A percentile compares a stretch with the other conserved stretches of the same genome.
These are phyloP conservation scores for Fusarium pseudoanthophilum DNA, from an alignment of 2,329 filamentous ascomycete genomes.

Conservation along the genomic window DNA sequence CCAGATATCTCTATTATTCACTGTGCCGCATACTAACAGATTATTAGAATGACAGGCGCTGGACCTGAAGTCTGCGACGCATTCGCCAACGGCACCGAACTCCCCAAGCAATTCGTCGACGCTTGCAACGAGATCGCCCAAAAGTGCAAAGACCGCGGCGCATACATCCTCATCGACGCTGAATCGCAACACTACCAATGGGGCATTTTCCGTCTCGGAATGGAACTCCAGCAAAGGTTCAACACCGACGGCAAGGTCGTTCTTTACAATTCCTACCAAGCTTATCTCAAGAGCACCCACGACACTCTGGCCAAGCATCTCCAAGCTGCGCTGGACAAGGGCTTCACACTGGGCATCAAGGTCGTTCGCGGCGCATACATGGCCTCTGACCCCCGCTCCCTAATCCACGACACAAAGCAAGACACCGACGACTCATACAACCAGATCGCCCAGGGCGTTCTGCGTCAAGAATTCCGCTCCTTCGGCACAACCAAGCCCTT, in stretches of 20 bases:
- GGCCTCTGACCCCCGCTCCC: conserved; percentile 56
- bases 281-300: conserved; percentile 62
- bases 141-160: conserved; percentile 51
- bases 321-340: conserved; percentile 54
- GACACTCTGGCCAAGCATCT: conserved; percentile 58
- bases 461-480: conserved; percentile 53
- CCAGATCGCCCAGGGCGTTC: conserved; percentile 57
- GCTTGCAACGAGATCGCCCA: conserved; percentile 55
- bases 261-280: conserved; percentile 66
- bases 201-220: conserved; percentile 49
- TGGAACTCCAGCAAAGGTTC: conserved; percentile 52
- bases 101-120: conserved; percentile 55
- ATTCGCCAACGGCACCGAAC: conserved; percentile 48
- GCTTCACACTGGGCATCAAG: conserved; percentile 66
- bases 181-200: conserved; percentile 58
- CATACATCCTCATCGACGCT: conserved; percentile 58
- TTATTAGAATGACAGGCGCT: conserved; percentile 54
- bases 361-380: conserved; percentile 68
- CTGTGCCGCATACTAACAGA: not conserved
- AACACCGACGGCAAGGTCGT: conserved; percentile 52
- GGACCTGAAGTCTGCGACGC: conserved; percentile 53
- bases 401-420: conserved; percentile 65
- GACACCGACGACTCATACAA: conserved; percentile 65
- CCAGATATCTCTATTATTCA: not conserved
- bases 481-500: conserved; percentile 55